phyloP scores from a whole-genome alignment of 2,329 filamentous ascomycete species.

The Trichoderma hamatum region DNA sequence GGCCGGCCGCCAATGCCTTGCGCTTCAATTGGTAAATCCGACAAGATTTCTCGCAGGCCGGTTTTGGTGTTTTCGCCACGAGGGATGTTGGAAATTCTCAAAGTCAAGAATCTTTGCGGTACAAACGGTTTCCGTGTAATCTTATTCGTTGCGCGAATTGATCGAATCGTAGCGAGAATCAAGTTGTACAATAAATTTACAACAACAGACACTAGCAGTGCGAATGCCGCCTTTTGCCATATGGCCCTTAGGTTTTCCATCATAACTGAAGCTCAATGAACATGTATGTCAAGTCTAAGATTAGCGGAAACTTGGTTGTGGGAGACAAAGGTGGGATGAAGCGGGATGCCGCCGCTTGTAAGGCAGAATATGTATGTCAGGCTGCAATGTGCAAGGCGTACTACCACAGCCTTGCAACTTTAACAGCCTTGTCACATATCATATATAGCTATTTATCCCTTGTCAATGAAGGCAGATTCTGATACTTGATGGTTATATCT shows the following conservation, averaged over 20 bases:
- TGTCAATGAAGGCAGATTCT: no score
- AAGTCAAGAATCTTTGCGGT: neutral
- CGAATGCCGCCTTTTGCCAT: neutral
- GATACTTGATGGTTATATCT: neutral
- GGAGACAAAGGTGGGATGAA: neutral
- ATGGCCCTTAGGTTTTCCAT: neutral
- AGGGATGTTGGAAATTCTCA: conserved; percentile 19
- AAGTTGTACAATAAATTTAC: neutral
- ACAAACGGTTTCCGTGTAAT: neutral
- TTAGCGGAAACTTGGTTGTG: neutral
- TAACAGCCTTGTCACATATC: neutral
- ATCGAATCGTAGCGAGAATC: neutral
- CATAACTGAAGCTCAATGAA: neutral
- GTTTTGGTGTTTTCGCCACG: neutral
- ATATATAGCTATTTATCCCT: no score
- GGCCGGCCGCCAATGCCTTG: neutral
- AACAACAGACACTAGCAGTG: neutral
- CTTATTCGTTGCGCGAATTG: neutral
- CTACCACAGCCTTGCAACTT: neutral
- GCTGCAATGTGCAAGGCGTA: neutral
- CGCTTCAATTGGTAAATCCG: neutral
- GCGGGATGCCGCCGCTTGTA: neutral
- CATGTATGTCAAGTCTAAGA: neutral
- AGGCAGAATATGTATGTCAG: neutral
- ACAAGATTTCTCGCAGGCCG: neutral